Evolutionary conservation across 805 yeast genomes (phyloP), one percentile per base, ranked within the genome.

Genomic region (Candida ovalis): DNA sequence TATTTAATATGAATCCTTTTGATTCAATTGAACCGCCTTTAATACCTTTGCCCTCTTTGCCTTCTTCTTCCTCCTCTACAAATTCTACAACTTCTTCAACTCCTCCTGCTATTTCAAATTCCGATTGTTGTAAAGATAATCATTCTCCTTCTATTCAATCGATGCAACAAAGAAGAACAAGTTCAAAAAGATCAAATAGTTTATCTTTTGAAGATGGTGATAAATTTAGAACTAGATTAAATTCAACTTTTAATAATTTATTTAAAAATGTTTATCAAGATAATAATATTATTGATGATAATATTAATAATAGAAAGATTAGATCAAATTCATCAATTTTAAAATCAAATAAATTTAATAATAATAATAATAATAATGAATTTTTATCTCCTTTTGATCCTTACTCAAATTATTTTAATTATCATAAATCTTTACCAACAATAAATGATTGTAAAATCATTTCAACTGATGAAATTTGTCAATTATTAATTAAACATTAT

Each of bases 171-270:
- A 47, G 48, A 30, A 51, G 60, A 27, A 43, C 61, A 13, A 44
- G 63, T 43, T 51, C 57, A 19, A 60, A 64, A 39, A 48, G 67
- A 36, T 58, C 66, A 10, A 64, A 61, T 42, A 61, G 65, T 28
- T 60, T 63, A 2, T 56, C 67, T 1, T 52, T 55, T 9, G 69
- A 62, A 27, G 68, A 63, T 35, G 46, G 60, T 37, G 62, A 57
- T 23, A 61, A 61, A 40, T 46, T 57, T 15, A 53, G 65, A 30
- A 49, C 66, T 9, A 53, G 66, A 47, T 49, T 64, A 21, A 56
- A 49, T 47, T 51, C 59, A 17, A 45, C 56, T 4, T 25, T 40
- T 30, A 38, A 40, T 36, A 48, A 44, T 37, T 44, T 51, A 3
- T 54, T 56, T 46, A 49, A 57, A 44, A 50, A 53, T 24, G 40